Evolutionary conservation across 345 rosid genomes (phyloP).

Genomic region (Limnanthes douglasii): DNA sequence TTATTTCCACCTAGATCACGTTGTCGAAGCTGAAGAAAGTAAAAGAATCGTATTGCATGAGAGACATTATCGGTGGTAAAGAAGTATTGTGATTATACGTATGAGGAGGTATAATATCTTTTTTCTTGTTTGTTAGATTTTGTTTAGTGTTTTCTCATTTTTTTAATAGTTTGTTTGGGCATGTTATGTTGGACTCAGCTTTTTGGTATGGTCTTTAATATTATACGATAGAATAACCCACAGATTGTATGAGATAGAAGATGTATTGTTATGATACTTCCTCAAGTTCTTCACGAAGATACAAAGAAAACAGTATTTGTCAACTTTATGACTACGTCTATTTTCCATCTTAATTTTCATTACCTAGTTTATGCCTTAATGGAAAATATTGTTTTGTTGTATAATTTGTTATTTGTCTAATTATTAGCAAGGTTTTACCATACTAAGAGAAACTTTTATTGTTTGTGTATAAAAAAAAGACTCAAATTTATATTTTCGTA

Average conservation of each 20-base stretch:
- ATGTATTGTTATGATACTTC: slow-evolving; percentile 96
- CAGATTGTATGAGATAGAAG: slow-evolving; percentile 96
- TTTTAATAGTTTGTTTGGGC: neutral
- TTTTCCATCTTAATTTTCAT: slow-evolving; percentile 1
- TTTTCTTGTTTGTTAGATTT: neutral
- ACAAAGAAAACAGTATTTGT: slow-evolving; percentile 96
- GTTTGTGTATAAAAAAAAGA: too few species aligned
- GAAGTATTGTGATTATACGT: slow-evolving; percentile 71
- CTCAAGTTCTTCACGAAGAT: slow-evolving; percentile 95
- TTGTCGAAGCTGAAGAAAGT: slow-evolving; percentile 44
- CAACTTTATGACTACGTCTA: slow-evolving; percentile 71
- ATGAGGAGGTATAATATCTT: slow-evolving; percentile 80
- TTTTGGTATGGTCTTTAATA: slow-evolving; percentile 73
- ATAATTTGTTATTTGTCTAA: too few species aligned
- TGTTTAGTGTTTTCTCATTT: neutral
- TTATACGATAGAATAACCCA: slow-evolving; percentile 84
- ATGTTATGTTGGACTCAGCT: slow-evolving; percentile 41
- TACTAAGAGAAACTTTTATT: too few species aligned
- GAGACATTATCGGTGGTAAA: slow-evolving; percentile 81
- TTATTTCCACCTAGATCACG: slow-evolving; percentile 21
- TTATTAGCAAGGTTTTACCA: too few species aligned
- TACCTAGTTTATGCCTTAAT: too few species aligned
- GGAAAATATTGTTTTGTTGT: too few species aligned
- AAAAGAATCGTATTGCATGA: slow-evolving; percentile 24
- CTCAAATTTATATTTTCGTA: too few species aligned